Evolutionary conservation across 2,329 filamentous ascomycete genomes (phyloP).

Genomic region (Colletotrichum spaethianum): DNA sequence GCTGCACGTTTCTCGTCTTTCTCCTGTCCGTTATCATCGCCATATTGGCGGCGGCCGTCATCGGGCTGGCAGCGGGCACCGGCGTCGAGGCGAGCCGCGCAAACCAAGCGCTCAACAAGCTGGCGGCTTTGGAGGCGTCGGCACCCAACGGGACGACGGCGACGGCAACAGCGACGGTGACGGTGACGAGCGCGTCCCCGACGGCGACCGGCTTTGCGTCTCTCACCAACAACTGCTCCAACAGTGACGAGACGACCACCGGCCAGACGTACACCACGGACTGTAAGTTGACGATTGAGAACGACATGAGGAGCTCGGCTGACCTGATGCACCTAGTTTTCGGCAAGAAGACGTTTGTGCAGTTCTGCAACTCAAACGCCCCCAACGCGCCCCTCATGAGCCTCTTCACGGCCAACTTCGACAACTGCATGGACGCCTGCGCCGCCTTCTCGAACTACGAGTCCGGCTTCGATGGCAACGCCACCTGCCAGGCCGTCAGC

Average conservation of each 20-base stretch:
- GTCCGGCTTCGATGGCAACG: conserved; percentile 37
- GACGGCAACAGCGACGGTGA: conserved; percentile 42
- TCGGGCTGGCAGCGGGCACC: conserved; percentile 61
- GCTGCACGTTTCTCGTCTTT: conserved; percentile 56
- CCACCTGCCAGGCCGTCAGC: conserved; percentile 52
- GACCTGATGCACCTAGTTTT: conserved; percentile 51
- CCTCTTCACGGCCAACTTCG: conserved; percentile 59
- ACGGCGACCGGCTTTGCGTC: conserved; percentile 47
- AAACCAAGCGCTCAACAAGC: conserved; percentile 52
- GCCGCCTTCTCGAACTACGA: conserved; percentile 49
- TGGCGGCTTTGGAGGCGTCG: conserved; percentile 49
- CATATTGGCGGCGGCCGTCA: conserved; percentile 56
- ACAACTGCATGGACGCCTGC: conserved; percentile 64
- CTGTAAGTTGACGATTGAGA: conserved; percentile 48
- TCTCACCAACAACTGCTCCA: conserved; percentile 59
- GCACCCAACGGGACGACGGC: conserved; percentile 38
- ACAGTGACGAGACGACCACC: conserved; percentile 51
- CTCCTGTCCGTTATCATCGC: conserved; percentile 58
- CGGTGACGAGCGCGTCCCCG: conserved; percentile 42
- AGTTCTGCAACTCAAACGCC: conserved; percentile 61
- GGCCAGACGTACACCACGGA: conserved; percentile 57
- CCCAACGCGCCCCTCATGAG: conserved; percentile 54
- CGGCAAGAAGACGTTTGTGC: conserved; percentile 53
- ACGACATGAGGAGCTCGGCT: not conserved
- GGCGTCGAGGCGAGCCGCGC: conserved; percentile 58